Base-by-base conservation (phyloP, 345 rosid genomes). In the Salix purpurea region DNA sequence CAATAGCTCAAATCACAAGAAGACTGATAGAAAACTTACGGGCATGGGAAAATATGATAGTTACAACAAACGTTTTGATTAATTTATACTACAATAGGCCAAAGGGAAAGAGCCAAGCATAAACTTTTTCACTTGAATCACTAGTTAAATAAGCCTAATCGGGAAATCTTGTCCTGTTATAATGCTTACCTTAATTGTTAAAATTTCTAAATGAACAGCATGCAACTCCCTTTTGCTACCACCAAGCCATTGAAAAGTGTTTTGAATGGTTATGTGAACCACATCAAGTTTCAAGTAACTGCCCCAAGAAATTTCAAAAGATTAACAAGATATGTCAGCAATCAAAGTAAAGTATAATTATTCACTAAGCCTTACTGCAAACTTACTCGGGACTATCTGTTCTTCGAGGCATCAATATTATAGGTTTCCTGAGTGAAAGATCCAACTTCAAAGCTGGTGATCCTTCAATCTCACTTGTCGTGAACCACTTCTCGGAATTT, bases 261-360 rank as follows among this genome's bases (percentile, higher is more conserved):
- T 96, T 76, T 74, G 83, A 62, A 96, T 89, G 19, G 99, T 92
- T 79, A 96, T 92, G 84, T 92, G 97, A 71, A 93, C 97, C 65
- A 96, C 92, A 86, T 96, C 99, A 68, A 96, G 97, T 87, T 93
- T 91, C 92, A 96, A 77, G 83, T 88, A 96, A 87, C 99, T 95
- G 91, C 69, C 76, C 81, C 81, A 70, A 69, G 77, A 77, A 74
- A 67, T 60, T 60, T 9, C 28, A 60, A 60, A 60, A 19, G 26
- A 60, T 24, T 19, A 60, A 11, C 26, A 60, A 11, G 28, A 60
- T n/a, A 60, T 19, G 11, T 60, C 28, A 60, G 65, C 65, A 46
- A 46, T 46, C 50, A 46, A 14, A 14, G 50, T 14, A 60, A 60
- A 19, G 37, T 10, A 14, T 34, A 58, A 24, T 60, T 34, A 39